A percentile compares a stretch with the other conserved stretches of the same genome.
These are phyloP conservation scores for Immersiporthe knoxdaviesiana DNA, from an alignment of 2,329 filamentous ascomycete genomes.

Conservation along the genomic window DNA sequence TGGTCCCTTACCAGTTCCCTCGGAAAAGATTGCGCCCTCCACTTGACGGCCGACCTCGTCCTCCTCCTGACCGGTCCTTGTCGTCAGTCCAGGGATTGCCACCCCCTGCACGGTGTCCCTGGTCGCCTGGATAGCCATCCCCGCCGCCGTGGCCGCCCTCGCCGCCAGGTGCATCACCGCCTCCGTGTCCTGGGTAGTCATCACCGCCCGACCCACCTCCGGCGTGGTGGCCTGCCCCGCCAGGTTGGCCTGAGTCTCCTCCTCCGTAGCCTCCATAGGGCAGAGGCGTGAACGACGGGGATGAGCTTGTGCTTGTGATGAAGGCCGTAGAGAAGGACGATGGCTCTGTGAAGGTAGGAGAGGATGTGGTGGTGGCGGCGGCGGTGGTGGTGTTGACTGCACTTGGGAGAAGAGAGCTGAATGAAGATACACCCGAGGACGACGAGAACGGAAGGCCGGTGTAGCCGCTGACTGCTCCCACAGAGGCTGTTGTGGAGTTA, in stretches of 20 bases:
- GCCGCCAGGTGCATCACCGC: no score
- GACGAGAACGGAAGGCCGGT: not conserved
- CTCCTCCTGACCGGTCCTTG: constrained; percentile 5
- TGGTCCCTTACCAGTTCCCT: not conserved
- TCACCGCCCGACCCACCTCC: not conserved
- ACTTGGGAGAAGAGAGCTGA: not conserved
- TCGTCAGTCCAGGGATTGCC: constrained; percentile 1
- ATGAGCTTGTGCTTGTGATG: constrained; percentile 16
- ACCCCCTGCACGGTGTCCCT: constrained; percentile 11
- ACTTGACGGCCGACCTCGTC: not conserved
- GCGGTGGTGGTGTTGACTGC: not conserved
- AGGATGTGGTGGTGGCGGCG: not conserved
- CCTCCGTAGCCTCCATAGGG: constrained; percentile 16
- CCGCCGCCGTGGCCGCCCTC: no score
- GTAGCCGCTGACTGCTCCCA: not conserved
- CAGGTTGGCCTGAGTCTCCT: constrained; percentile 6
- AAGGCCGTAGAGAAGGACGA: constrained; percentile 20
- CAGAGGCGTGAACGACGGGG: constrained; percentile 15
- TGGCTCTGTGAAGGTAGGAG: not conserved
- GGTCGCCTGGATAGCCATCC: constrained; percentile 9
- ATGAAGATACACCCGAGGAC: not conserved
- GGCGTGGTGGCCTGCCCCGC: not conserved
- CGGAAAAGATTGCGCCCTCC: not conserved
- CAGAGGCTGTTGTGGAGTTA: constrained; percentile 1
- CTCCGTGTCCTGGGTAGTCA: not conserved